Evolutionary conservation across 805 yeast genomes (phyloP), one percentile per base, ranked within the genome.

Genomic region (Allodekkera sacchari): DNA sequence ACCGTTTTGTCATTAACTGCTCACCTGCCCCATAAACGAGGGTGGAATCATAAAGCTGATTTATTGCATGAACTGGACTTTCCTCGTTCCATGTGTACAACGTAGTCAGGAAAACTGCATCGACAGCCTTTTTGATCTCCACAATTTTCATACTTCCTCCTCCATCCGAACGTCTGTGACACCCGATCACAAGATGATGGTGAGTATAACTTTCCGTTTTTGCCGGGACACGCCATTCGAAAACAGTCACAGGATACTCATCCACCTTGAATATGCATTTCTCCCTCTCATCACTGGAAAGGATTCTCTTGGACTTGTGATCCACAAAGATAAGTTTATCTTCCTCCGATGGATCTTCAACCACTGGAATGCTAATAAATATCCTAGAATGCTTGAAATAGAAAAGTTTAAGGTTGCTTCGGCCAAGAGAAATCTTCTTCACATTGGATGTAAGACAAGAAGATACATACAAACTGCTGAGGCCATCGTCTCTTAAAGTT

Each of bases 161-260:
- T 3, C 38, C 41, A 18, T 32, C 30, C 9, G 33, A 21, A 2
- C 15, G 20, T 5, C 33, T 34, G 1, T 41, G 30, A 34, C 64
- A 61, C 1, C 67, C 66, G 15, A 63, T 33, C 7, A 62, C 36
- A 7, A 62, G 20, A 26, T 53, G 55, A 26, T 43, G 36, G 27
- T 46, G 53, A 6, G 35, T 35, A 21, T 41, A 41, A 6, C 27
- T 39, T 18, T 32, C 41, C 20, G 20, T 29, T 36, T 36, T 39
- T 10, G 45, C 44, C 10, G 32, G 39, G 3, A 61, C 43, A 11
- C 45, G 42, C 68, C 66, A 63, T 29, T 52, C 54, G n/a, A 52
- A 39, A 4, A 63, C 18, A 6, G 53, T 42, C 7, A 49, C 23
- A 1, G 63, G 60, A 4, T 31, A 45, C 27, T 56, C 62, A 5